Percentiles rank a stretch among this genome's conserved stretches.
Evolutionary conservation across 352 stramenopile species (phyloP).

Genomic region (Phytophthora rubi): DNA sequence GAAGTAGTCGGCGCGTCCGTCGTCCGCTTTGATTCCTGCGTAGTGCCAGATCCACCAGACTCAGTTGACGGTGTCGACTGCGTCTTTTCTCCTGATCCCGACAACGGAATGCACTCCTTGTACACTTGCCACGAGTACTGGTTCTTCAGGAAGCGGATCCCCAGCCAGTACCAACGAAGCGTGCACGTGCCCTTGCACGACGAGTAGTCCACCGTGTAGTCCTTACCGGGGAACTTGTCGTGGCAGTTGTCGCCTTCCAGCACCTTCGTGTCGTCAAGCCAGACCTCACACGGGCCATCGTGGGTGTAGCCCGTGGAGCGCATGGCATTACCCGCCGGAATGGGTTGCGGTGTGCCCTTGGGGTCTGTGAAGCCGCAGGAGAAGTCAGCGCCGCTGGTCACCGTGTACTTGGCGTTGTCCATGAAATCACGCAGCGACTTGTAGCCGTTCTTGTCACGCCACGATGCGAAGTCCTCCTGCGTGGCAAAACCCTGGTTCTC

Average conservation of each 20-base stretch:
- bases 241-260: conserved; percentile 38
- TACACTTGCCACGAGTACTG: conserved; percentile 67
- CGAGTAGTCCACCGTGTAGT: conserved; percentile 36
- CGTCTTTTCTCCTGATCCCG: conserved; percentile 6
- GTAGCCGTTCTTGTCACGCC: conserved; percentile 3
- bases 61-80: conserved; percentile 1
- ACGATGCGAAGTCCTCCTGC: conserved; percentile 31
- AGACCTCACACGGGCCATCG: conserved; percentile 46
- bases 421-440: conserved; percentile 45
- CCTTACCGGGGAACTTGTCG: conserved; percentile 33
- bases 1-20: background rate
- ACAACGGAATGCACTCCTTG: conserved; percentile 49
- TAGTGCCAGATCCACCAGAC: background rate
- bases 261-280: conserved; percentile 41
- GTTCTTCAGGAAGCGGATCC: conserved; percentile 43
- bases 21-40: background rate
- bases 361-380: conserved; percentile 40
- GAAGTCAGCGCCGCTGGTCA: conserved; percentile 30
- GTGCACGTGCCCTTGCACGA: conserved; percentile 29
- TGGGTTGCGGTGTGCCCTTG: conserved; percentile 38
- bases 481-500: conserved; percentile 45
- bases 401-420: background rate
- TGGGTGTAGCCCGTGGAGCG: conserved; percentile 54
- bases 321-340: conserved; percentile 30
- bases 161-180: conserved; percentile 32